These are phyloP conservation scores for Suhomyces bribrorum DNA, from an alignment of 1,139 yeast genomes.

Conservation along the genomic window DNA sequence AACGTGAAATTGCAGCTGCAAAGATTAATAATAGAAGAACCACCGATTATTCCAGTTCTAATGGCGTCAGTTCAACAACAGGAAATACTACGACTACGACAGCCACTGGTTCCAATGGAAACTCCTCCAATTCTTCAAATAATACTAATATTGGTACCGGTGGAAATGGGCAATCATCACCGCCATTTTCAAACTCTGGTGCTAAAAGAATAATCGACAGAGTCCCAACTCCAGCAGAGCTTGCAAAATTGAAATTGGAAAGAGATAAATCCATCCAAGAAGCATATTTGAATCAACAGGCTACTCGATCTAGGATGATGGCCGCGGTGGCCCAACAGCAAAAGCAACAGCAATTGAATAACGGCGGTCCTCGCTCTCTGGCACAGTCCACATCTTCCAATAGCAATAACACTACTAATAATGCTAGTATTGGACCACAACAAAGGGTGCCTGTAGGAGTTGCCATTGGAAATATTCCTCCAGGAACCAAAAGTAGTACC, in stretches of 20 bases:
- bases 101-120: too few species aligned
- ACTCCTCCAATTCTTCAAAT: conserved; percentile 6
- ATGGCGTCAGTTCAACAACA: conserved; percentile 11
- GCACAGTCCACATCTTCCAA: conserved; percentile 1
- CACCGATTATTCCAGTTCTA: conserved; percentile 41
- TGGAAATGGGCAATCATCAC: neutral
- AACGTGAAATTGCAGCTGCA: conserved; percentile 61
- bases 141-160: neutral
- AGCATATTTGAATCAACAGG: conserved; percentile 60
- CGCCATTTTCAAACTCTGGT: conserved; percentile 3
- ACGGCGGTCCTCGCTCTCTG: conserved; percentile 3
- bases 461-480: conserved; percentile 1
- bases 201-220: conserved; percentile 33
- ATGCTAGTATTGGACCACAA: conserved; percentile 11
- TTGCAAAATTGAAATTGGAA: conserved; percentile 77
- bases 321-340: conserved; percentile 44
- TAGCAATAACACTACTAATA: neutral
- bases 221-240: conserved; percentile 78
- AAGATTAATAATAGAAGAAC: conserved; percentile 36
- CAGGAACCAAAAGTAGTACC: neutral
- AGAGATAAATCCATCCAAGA: conserved; percentile 83
- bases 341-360: conserved; percentile 23
- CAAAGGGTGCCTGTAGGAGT: conserved; percentile 11
- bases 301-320: conserved; percentile 39
- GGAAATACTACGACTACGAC: neutral